Conservation (phyloP, 78 protist genomes). For the Bigelowiella natans region DNA sequence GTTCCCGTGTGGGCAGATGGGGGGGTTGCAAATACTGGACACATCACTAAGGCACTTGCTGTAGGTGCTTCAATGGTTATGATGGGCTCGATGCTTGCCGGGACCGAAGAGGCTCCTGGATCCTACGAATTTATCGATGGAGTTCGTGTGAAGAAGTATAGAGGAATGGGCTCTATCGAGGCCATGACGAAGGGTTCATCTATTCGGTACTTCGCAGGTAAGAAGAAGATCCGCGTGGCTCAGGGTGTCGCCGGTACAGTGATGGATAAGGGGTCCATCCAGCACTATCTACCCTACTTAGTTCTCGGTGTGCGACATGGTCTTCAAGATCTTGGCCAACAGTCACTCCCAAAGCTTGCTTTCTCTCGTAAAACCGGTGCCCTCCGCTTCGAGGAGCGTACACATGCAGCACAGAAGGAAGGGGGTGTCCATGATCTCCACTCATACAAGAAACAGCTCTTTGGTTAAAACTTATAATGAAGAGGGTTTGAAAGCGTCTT, state of each 20-base stretch:
- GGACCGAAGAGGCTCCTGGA: constrained; percentile 87
- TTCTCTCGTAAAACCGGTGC: background rate
- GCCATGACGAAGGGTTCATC: constrained; percentile 12
- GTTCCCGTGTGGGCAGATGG: constrained; percentile 90
- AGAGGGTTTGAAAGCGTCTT: no score
- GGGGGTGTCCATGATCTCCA: background rate
- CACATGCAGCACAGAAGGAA: constrained; percentile 9
- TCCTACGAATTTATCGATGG: constrained; percentile 58
- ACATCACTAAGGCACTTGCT: constrained; percentile 80
- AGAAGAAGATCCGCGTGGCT: constrained; percentile 1
- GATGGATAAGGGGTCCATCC: constrained; percentile 1
- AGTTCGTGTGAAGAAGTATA: background rate
- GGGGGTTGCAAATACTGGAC: constrained; percentile 74
- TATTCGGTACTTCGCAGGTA: constrained; percentile 1
- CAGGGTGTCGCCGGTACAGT: constrained; percentile 17
- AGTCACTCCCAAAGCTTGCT: background rate
- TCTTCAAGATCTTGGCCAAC: background rate
- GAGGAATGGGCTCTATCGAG: constrained; percentile 19
- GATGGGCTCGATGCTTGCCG: constrained; percentile 90
- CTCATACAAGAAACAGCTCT: background rate
- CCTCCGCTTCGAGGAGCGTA: constrained; percentile 1
- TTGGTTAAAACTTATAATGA: no score
- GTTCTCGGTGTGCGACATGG: constrained; percentile 12
- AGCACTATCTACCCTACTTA: background rate
- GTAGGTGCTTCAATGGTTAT: constrained; percentile 78